A percentile compares a stretch with the other conserved stretches of the same genome.
phyloP scores from a whole-genome alignment of 192 early-diverging fungal genomes.

The Lobosporangium transversale region DNA sequence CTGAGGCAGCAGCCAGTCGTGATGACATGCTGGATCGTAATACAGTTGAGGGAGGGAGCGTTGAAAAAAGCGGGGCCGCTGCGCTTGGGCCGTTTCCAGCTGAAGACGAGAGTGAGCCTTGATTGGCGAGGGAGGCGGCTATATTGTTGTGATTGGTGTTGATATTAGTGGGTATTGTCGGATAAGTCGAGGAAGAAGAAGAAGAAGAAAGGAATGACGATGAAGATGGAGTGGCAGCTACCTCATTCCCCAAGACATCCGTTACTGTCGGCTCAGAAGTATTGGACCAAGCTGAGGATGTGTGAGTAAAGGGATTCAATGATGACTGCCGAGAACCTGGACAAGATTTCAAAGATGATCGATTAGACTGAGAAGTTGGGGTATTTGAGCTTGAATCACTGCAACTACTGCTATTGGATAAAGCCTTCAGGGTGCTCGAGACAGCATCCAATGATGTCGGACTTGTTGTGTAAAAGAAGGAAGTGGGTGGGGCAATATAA shows the following conservation, averaged over 20 bases:
- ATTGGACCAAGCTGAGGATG: constrained; percentile 17
- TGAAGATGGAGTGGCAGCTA: background rate
- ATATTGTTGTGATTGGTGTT: background rate
- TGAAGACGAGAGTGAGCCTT: constrained; percentile 17
- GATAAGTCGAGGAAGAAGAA: background rate
- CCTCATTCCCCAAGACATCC: too few species aligned
- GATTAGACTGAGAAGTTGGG: constrained; percentile 1
- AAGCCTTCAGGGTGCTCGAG: constrained; percentile 40
- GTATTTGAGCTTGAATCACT: constrained; percentile 6
- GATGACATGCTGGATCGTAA: constrained; percentile 16
- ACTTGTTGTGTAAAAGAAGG: constrained; percentile 38
- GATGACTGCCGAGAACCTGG: constrained; percentile 1
- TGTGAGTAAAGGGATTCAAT: background rate
- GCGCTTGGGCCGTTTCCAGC: background rate
- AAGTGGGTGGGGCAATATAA: constrained; percentile 21
- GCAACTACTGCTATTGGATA: constrained; percentile 24
- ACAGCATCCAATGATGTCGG: constrained; percentile 42
- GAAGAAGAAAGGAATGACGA: background rate
- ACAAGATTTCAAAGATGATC: constrained; percentile 7
- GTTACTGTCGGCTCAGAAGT: too few species aligned
- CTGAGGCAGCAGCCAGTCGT: constrained; percentile 4
- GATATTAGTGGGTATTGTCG: background rate
- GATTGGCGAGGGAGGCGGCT: constrained; percentile 29
- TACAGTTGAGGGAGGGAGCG: background rate
- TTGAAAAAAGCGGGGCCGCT: background rate